Percentiles rank a stretch among this genome's conserved stretches.
These are phyloP conservation scores for Orbilia quercus DNA, from an alignment of 2,329 filamentous ascomycete species.

Conservation along the genomic window DNA sequence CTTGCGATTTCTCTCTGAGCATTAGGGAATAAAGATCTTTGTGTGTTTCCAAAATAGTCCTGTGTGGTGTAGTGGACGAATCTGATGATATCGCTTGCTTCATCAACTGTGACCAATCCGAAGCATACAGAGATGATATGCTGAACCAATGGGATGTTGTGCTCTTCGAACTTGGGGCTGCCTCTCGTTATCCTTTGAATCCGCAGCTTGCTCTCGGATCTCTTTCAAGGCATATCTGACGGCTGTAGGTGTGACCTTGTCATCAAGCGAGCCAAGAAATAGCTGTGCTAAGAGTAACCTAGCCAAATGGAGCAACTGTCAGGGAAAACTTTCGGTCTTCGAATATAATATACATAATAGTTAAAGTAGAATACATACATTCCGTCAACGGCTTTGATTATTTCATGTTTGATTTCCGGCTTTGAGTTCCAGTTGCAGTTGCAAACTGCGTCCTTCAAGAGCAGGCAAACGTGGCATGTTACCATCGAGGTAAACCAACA, in stretches of 20 bases:
- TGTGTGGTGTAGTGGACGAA: slow-evolving; percentile 61
- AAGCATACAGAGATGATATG: slow-evolving; percentile 57
- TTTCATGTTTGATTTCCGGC: slow-evolving; percentile 4
- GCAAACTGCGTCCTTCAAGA: neutral
- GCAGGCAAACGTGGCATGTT: slow-evolving; percentile 3
- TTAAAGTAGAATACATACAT: slow-evolving; percentile 23
- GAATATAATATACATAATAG: too few species aligned
- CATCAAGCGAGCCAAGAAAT: slow-evolving; percentile 58
- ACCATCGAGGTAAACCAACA: slow-evolving; percentile 17
- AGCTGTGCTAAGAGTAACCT: slow-evolving; percentile 65
- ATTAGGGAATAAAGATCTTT: neutral
- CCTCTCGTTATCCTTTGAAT: slow-evolving; percentile 48
- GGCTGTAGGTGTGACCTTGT: slow-evolving; percentile 56
- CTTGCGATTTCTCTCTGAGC: slow-evolving; percentile 2
- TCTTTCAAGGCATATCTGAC: slow-evolving; percentile 61
- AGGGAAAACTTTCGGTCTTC: neutral
- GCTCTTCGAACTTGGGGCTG: neutral
- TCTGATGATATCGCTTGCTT: slow-evolving; percentile 58
- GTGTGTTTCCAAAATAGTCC: slow-evolving; percentile 59
- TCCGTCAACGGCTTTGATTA: slow-evolving; percentile 16
- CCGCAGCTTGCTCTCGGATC: slow-evolving; percentile 54
- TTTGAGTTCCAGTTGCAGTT: neutral
- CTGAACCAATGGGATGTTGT: slow-evolving; percentile 9
- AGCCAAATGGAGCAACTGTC: neutral
- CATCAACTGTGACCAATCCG: slow-evolving; percentile 60